These are phyloP conservation scores for Gremmenia infestans DNA, from an alignment of 2,329 filamentous ascomycete species.

Conservation along the genomic window DNA sequence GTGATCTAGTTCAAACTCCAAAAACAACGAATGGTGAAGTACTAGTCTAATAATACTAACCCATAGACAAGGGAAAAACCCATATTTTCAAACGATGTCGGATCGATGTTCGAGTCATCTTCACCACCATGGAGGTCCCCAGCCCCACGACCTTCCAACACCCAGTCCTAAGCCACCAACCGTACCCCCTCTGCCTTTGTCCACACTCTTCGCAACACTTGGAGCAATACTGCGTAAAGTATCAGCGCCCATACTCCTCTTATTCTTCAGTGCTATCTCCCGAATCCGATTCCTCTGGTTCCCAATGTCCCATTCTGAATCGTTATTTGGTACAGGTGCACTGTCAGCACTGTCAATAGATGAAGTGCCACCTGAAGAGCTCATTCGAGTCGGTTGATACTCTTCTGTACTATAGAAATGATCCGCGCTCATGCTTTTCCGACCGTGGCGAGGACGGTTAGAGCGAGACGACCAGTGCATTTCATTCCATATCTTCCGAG, in stretches of 20 bases:
- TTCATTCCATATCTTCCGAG: slow-evolving; percentile 30
- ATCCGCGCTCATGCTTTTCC: slow-evolving; percentile 20
- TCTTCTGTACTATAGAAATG: slow-evolving; percentile 20
- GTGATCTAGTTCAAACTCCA: no score
- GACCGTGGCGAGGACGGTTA: slow-evolving; percentile 10
- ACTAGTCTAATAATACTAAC: no score
- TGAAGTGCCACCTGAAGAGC: slow-evolving; percentile 7
- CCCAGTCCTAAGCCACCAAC: slow-evolving; percentile 13
- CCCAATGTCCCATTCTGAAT: slow-evolving; percentile 3
- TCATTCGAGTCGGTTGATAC: slow-evolving; percentile 9
- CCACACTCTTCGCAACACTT: slow-evolving; percentile 13
- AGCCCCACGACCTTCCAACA: slow-evolving; percentile 13
- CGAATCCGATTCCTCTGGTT: slow-evolving; percentile 17
- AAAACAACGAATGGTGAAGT: no score
- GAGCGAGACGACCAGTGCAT: slow-evolving; percentile 28
- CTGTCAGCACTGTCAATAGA: slow-evolving; percentile 2
- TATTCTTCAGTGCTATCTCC: slow-evolving; percentile 22
- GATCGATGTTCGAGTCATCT: neutral
- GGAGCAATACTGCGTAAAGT: slow-evolving; percentile 24
- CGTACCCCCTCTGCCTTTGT: slow-evolving; percentile 4
- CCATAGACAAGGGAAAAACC: neutral
- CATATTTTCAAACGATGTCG: neutral
- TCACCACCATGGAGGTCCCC: slow-evolving; percentile 19
- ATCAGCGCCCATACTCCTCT: slow-evolving; percentile 22
- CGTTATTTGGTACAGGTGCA: neutral